phyloP scores from a whole-genome alignment of 2,329 filamentous ascomycete species.

The Seiridium unicorne region DNA sequence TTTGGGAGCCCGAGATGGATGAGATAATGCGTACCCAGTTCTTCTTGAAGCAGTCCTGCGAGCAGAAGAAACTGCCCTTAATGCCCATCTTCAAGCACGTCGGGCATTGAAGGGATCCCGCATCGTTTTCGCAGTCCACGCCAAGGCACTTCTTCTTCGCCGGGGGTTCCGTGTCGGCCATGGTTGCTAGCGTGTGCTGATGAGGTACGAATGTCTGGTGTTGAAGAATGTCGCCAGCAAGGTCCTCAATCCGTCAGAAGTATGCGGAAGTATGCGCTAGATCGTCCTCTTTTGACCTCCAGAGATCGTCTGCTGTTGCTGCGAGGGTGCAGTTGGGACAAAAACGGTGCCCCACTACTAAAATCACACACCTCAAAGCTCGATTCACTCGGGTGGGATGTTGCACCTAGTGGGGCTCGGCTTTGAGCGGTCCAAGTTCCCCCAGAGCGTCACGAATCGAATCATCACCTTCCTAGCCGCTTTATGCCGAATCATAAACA shows the following conservation, averaged over 20 bases:
- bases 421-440: not conserved
- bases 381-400: too few species aligned
- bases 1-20: conserved; percentile 2
- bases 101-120: conserved; percentile 84
- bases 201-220: not conserved
- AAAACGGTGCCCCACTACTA: not conserved
- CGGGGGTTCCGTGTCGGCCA: conserved; percentile 48
- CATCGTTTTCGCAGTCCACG: conserved; percentile 81
- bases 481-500: not conserved
- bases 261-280: too few species aligned
- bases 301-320: not conserved
- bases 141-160: conserved; percentile 74
- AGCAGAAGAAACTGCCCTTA: conserved; percentile 93
- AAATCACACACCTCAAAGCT: not conserved
- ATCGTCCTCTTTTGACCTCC: not conserved
- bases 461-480: too few species aligned
- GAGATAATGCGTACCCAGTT: conserved; percentile 74
- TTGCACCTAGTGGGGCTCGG: not conserved
- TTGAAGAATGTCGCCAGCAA: not conserved
- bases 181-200: conserved; percentile 11
- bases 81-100: conserved; percentile 88
- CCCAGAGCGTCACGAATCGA: not conserved
- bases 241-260: not conserved
- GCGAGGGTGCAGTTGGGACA: not conserved
- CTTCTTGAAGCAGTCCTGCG: conserved; percentile 97